Percentiles rank a stretch among this genome's conserved stretches.
Conservation (phyloP, 768 basidiomycete genomes). For the Neoboletus magnificus region DNA sequence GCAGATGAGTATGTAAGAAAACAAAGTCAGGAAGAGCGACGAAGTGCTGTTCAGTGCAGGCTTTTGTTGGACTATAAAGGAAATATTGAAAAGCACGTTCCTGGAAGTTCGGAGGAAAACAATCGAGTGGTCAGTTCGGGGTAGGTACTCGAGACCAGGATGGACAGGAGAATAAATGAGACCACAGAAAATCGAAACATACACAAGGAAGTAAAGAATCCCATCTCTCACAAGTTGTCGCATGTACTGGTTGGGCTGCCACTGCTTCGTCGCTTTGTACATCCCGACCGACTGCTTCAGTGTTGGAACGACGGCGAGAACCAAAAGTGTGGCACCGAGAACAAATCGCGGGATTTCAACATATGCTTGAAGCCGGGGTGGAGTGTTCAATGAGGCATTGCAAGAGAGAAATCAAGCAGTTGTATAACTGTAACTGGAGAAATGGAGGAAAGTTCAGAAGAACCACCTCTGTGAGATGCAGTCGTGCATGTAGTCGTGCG, state of each 20-base stretch:
- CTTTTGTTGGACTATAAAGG: no score
- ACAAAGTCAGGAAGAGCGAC: not conserved
- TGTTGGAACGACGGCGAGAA: not conserved
- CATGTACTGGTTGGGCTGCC: not conserved
- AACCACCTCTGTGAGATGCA: not conserved
- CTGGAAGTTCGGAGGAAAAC: not conserved
- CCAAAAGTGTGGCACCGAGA: not conserved
- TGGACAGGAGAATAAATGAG: not conserved
- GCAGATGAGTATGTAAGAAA: not conserved
- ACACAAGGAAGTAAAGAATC: not conserved
- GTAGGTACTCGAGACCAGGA: not conserved
- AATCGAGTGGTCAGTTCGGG: not conserved
- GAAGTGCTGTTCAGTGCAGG: no score
- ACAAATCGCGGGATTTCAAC: not conserved
- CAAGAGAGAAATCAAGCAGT: not conserved
- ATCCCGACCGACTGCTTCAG: not conserved
- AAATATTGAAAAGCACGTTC: not conserved
- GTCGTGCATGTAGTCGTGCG: not conserved
- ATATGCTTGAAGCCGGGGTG: fast-evolving
- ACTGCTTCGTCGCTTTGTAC: not conserved
- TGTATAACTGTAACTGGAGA: not conserved
- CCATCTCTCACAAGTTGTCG: not conserved
- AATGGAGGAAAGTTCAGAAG: not conserved
- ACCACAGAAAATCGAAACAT: not conserved
- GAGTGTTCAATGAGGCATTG: not conserved